A percentile compares a stretch with the other conserved stretches of the same genome.
These are phyloP conservation scores for Colletotrichum zoysiae DNA, from an alignment of 2,329 filamentous ascomycete species.

Conservation along the genomic window DNA sequence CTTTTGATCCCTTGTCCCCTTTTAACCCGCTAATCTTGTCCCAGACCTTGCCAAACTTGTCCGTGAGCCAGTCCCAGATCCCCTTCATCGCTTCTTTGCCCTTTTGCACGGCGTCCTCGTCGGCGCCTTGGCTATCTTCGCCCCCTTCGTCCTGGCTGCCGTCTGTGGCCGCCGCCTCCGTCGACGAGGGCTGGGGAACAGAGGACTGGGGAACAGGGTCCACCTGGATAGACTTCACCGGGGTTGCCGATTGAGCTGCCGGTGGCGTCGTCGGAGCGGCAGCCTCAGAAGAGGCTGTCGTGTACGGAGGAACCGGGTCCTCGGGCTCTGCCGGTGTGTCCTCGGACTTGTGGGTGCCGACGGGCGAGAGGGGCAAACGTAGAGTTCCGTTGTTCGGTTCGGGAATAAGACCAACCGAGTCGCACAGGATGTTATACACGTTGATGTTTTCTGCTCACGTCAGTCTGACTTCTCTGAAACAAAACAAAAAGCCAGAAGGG, in stretches of 20 bases:
- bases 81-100: constrained; percentile 49
- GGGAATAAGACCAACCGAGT: constrained; percentile 81
- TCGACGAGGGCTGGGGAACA: constrained; percentile 43
- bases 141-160: constrained; percentile 16
- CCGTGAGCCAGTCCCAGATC: constrained; percentile 66
- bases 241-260: constrained; percentile 34
- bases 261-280: constrained; percentile 33
- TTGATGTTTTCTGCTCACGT: constrained; percentile 83
- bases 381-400: constrained; percentile 90
- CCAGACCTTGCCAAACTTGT: constrained; percentile 61
- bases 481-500: background rate
- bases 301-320: constrained; percentile 61
- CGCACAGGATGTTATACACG: constrained; percentile 94
- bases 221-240: constrained; percentile 41
- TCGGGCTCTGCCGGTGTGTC: constrained; percentile 62
- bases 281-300: constrained; percentile 34
- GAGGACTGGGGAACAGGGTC: constrained; percentile 44
- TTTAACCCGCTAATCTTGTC: constrained; percentile 54
- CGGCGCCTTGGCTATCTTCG: constrained; percentile 44
- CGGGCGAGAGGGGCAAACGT: constrained; percentile 74
- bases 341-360: constrained; percentile 71
- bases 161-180: constrained; percentile 36
- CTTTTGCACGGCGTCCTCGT: constrained; percentile 49
- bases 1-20: background rate
- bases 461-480: constrained; percentile 41